Evolutionary conservation across 306 rosid genomes (phyloP).

Genomic region (Castanopsis chinensis): DNA sequence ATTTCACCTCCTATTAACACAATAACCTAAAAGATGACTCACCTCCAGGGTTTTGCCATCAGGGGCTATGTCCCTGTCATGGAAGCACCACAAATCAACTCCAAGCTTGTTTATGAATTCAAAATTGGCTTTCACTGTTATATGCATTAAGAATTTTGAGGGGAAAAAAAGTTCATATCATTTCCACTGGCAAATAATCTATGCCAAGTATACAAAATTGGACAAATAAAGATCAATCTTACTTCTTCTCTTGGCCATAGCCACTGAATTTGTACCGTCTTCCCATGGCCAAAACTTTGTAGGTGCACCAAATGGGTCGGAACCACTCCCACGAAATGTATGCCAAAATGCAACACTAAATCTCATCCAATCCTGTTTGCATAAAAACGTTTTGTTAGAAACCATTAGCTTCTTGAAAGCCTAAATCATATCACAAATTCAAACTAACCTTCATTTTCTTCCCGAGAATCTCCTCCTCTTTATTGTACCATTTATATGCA

Average conservation of each 20-base stretch:
- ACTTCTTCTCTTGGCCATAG: conserved; percentile 96
- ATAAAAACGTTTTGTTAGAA: conserved; percentile 18
- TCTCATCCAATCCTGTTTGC: conserved; percentile 84
- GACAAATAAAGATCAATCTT: conserved; percentile 21
- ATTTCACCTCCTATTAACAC: neutral
- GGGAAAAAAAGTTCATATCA: conserved; percentile 1
- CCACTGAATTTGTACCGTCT: conserved; percentile 90
- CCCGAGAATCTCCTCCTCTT: conserved; percentile 84
- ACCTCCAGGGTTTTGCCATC: conserved; percentile 77
- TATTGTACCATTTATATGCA: conserved; percentile 81
- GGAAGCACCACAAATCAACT: conserved; percentile 90
- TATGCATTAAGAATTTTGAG: neutral
- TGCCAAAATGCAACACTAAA: conserved; percentile 99
- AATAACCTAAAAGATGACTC: conserved; percentile 13
- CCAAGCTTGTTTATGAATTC: conserved; percentile 90
- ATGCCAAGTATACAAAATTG: neutral
- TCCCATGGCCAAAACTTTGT: conserved; percentile 97
- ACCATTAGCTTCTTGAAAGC: neutral
- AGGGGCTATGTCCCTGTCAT: conserved; percentile 91
- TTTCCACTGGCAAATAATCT: neutral
- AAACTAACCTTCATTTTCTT: conserved; percentile 90
- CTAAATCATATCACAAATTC: conserved; percentile 7
- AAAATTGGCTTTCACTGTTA: conserved; percentile 85
- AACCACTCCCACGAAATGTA: conserved; percentile 93
- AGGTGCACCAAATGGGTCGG: conserved; percentile 86